Conservation (phyloP, 257 asterid species). For the Cordia subcordata region DNA sequence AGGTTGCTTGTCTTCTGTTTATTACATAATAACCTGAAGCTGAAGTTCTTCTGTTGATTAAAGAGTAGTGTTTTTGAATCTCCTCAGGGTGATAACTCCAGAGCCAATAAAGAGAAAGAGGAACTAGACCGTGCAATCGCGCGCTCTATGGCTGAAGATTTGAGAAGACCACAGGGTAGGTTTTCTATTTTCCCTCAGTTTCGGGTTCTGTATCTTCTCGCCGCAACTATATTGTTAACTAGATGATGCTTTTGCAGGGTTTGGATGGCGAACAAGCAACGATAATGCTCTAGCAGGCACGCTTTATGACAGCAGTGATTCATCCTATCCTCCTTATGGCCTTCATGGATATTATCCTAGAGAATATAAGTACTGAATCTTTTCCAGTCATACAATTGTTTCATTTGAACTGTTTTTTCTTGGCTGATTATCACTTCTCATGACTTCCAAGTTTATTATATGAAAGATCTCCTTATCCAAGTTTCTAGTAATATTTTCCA, state of each 20-base stretch:
- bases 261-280: constrained; percentile 41
- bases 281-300: constrained; percentile 54
- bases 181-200: neutral
- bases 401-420: too few relatives aligned
- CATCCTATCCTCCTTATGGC: constrained; percentile 3
- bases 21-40: too few relatives aligned
- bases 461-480: too few relatives aligned
- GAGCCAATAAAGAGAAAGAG: constrained; percentile 57
- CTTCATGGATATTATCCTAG: constrained; percentile 3
- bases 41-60: too few relatives aligned
- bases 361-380: neutral
- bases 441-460: neutral
- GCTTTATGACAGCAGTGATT: constrained; percentile 27
- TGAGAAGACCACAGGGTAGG: constrained; percentile 60
- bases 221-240: neutral
- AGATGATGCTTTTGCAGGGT: constrained; percentile 38
- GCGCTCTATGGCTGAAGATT: constrained; percentile 71
- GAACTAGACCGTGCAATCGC: constrained; percentile 88
- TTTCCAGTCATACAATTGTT: neutral
- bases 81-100: constrained; percentile 71
- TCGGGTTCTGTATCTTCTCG: neutral
- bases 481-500: too few relatives aligned
- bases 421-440: too few relatives aligned
- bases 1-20: too few relatives aligned
- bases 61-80: constrained; percentile 8